Evolutionary conservation across 495 filamentous ascomycete genomes (phyloP), one percentile per base, ranked within the genome.

Genomic region (Trichoderma parareesei): DNA sequence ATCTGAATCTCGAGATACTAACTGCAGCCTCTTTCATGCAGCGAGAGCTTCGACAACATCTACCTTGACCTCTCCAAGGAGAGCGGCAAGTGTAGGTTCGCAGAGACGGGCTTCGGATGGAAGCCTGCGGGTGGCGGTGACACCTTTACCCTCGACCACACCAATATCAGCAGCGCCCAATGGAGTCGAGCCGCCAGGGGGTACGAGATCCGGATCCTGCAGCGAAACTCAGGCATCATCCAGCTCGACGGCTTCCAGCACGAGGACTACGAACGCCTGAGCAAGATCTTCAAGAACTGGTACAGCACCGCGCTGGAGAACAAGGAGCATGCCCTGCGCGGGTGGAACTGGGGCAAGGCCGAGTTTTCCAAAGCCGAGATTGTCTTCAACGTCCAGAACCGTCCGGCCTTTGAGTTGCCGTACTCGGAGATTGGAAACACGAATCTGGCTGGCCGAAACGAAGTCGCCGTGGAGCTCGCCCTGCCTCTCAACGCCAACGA

Each of bases 331-430:
- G 90, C 93, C 5, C 81, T 99, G 55, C 89, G 94, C 67, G 95
- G 95, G 44, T 99, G 95, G 95, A 99, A 98, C 73, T 99, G 95
- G 95, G 95, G 95, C 66, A 99, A 98, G 76, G 90, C 89, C 65
- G 95, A 99, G 72, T 97, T 99, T 72, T 88, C 89, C 66, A 97
- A 98, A 74, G 87, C 90, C 55, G 95, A 99, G 76, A 85, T 99
- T 40, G 81, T 90, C 20, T 99, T 99, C 80, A 97, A 91, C 74
- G 95, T 99, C 27, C 90, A 94, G 70, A 99, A 96, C 71, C 89
- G 92, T 68, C 95, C 95, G 5, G 90, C 95, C 1, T 99, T 99
- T 79, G 94, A 98, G 75, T 87, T 99, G 48, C 95, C 95, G 20
- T 99, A 96, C 79, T 89, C 90, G 41, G 95, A 99, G 74, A 94